A percentile compares a stretch with the other conserved stretches of the same genome.
phyloP scores from a whole-genome alignment of 371 early-diverging fungal species.

The Mucor racemosus region DNA sequence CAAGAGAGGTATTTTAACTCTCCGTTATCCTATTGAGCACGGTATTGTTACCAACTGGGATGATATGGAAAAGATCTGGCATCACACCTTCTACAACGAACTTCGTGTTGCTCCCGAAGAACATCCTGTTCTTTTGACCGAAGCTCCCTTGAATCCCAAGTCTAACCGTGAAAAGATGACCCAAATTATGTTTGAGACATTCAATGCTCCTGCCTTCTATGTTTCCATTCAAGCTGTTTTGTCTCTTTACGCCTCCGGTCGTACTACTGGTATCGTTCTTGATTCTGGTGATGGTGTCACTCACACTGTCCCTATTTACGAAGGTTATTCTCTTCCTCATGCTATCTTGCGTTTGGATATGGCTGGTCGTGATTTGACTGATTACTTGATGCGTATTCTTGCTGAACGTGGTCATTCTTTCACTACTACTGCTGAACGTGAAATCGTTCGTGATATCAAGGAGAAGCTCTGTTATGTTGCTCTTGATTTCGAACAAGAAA shows the following conservation, averaged over 20 bases:
- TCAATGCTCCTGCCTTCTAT: conserved; percentile 99
- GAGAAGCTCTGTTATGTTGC: conserved; percentile 99
- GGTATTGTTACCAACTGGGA: conserved; percentile 99
- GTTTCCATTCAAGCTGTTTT: conserved; percentile 99
- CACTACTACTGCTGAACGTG: conserved; percentile 99
- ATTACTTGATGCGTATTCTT: conserved; percentile 96
- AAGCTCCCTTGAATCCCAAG: conserved; percentile 99
- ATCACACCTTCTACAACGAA: conserved; percentile 97
- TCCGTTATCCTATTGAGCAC: conserved; percentile 99
- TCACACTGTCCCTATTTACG: conserved; percentile 99
- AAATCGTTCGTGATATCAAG: conserved; percentile 99
- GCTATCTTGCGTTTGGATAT: conserved; percentile 98
- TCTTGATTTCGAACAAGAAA: conserved; percentile 98
- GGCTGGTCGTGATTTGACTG: conserved; percentile 97
- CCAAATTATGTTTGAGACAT: conserved; percentile 99
- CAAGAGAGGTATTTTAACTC: conserved; percentile 99
- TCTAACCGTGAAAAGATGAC: conserved; percentile 99
- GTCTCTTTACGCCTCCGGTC: conserved; percentile 98
- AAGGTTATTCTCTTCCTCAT: conserved; percentile 99
- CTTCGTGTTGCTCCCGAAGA: conserved; percentile 89
- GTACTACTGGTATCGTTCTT: conserved; percentile 99
- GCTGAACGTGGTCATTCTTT: conserved; percentile 99
- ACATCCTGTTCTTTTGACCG: conserved; percentile 99
- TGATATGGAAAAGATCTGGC: conserved; percentile 99
- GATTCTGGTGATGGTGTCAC: conserved; percentile 99